Conservation (phyloP, 2,329 filamentous ascomycete species). For the Beauveria brongniartii region DNA sequence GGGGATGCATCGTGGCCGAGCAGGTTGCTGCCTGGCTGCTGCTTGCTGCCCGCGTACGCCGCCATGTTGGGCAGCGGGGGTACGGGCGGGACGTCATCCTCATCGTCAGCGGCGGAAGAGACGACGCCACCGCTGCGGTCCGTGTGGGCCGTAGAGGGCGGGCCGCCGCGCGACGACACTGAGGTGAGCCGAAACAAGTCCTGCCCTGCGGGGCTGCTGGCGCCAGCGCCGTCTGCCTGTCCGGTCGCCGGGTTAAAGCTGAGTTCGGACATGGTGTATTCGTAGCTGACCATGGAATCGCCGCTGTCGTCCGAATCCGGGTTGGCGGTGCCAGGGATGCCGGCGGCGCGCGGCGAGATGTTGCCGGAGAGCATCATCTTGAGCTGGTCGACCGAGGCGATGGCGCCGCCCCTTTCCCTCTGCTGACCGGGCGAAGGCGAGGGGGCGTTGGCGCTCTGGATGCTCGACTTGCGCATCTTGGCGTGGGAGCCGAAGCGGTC, state of each 20-base stretch:
- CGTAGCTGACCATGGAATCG: conserved; percentile 66
- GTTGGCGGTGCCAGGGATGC: conserved; percentile 27
- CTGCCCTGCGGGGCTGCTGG: conserved; percentile 15
- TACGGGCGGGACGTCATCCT: conserved; percentile 43
- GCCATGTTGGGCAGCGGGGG: conserved; percentile 42
- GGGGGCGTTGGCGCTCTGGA: conserved; percentile 35
- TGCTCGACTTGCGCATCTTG: conserved; percentile 45
- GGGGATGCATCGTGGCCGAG: conserved; percentile 19
- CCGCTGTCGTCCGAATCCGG: conserved; percentile 47
- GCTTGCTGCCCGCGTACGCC: conserved; percentile 18
- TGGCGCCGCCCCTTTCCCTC: conserved; percentile 36
- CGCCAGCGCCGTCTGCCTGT: conserved; percentile 19
- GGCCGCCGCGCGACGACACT: conserved; percentile 29
- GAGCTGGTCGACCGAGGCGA: conserved; percentile 56
- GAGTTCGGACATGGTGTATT: conserved; percentile 58
- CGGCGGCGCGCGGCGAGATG: conserved; percentile 29
- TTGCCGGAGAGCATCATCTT: conserved; percentile 53
- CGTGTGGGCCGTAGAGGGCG: conserved; percentile 5
- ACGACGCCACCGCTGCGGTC: neutral
- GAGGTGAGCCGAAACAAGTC: conserved; percentile 26
- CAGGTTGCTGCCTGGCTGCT: conserved; percentile 15
- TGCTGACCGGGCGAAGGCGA: conserved; percentile 22
- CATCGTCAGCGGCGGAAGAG: conserved; percentile 17
- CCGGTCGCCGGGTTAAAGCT: conserved; percentile 44
- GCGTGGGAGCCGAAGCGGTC: conserved; percentile 26